These are phyloP conservation scores for Dillenia suffruticosa DNA, from an alignment of 164 flowering plant genomes.

Conservation along the genomic window DNA sequence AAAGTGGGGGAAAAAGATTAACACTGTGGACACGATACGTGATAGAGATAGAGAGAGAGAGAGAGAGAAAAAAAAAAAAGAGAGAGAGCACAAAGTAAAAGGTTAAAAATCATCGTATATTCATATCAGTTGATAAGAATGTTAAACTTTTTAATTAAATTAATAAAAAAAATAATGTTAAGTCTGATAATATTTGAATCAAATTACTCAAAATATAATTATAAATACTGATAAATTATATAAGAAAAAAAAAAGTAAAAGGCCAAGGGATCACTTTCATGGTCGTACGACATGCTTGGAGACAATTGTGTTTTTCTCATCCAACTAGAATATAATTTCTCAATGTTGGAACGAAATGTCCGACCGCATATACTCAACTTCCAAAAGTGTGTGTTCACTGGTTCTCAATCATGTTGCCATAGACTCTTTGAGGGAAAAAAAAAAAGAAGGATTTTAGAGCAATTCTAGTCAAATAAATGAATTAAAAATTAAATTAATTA, in stretches of 20 bases:
- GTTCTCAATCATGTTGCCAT: background rate
- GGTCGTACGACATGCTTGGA: background rate
- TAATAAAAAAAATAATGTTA: background rate
- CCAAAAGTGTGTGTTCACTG: background rate
- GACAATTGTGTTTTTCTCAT: background rate
- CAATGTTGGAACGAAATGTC: constrained; percentile 1
- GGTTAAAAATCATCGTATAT: no score
- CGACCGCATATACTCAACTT: background rate
- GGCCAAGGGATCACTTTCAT: constrained; percentile 8
- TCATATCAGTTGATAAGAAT: no score
- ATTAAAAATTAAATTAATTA: no score
- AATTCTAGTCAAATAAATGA: no score
- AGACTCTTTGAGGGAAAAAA: background rate
- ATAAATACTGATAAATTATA: background rate
- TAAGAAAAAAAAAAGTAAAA: background rate
- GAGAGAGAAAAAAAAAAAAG: no score
- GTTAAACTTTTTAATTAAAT: no score
- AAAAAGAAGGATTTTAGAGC: no score
- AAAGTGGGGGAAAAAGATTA: no score
- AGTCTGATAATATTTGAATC: background rate
- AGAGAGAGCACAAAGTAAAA: no score
- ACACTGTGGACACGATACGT: no score
- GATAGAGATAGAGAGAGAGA: no score
- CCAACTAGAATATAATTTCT: background rate
- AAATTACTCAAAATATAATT: no score